Percentiles rank a stretch among this genome's conserved stretches.
These are phyloP conservation scores for Cyclostephanos tholiformis DNA, from an alignment of 108 stramenopile species.

Conservation along the genomic window DNA sequence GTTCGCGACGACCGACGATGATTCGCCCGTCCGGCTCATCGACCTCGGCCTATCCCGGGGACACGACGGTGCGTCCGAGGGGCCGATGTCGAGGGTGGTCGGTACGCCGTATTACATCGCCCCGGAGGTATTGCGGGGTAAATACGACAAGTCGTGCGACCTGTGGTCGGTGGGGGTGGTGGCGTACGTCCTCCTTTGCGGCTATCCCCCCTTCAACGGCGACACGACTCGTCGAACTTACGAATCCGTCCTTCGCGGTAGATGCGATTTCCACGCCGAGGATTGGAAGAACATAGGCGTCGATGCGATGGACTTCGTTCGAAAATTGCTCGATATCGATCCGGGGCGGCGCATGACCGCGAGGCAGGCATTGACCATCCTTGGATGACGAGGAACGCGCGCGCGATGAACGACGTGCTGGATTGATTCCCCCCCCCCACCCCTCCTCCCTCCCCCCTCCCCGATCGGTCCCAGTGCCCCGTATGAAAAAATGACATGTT, in stretches of 20 bases:
- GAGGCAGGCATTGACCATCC: constrained; percentile 54
- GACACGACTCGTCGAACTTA: constrained; percentile 40
- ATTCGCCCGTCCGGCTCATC: constrained; percentile 60
- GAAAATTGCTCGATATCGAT: constrained; percentile 41
- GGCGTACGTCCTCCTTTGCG: constrained; percentile 74
- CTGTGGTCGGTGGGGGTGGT: constrained; percentile 81
- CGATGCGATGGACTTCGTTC: constrained; percentile 55
- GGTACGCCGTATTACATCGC: constrained; percentile 61
- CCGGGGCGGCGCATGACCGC: constrained; percentile 45
- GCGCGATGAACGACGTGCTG: not conserved
- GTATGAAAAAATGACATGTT: too few species aligned
- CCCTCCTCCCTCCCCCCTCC: too few species aligned
- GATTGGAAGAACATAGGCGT: constrained; percentile 51
- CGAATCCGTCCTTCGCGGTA: constrained; percentile 14
- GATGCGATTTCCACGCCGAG: constrained; percentile 34
- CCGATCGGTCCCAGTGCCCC: too few species aligned
- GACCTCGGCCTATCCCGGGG: constrained; percentile 71
- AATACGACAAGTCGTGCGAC: constrained; percentile 59
- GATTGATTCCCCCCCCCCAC: too few species aligned
- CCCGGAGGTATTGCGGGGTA: constrained; percentile 25
- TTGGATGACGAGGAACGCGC: constrained; percentile 25
- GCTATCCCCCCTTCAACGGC: constrained; percentile 63
- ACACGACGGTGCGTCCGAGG: constrained; percentile 1
- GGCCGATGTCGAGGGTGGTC: constrained; percentile 47
- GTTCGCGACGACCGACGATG: constrained; percentile 41